phyloP scores from a whole-genome alignment of 768 basidiomycete species.

The Flagelloscypha sp. region DNA sequence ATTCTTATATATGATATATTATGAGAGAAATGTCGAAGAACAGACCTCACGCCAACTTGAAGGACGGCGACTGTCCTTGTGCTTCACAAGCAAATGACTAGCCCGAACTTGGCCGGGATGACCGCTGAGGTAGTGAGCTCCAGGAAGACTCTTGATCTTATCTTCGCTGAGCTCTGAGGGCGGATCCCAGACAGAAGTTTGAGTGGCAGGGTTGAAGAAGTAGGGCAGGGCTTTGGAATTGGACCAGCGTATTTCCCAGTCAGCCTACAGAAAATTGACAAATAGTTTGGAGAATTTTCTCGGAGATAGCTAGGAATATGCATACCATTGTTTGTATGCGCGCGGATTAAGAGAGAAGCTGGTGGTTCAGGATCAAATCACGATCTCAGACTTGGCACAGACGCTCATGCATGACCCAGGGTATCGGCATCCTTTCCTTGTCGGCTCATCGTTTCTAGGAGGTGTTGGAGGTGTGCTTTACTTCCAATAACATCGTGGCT shows the following conservation, averaged over 20 bases:
- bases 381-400: too few relatives aligned
- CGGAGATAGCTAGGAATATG: too few relatives aligned
- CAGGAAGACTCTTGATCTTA: slow-evolving; percentile 55
- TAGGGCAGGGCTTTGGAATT: slow-evolving; percentile 72
- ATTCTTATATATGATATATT: slow-evolving; percentile 2
- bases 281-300: too few relatives aligned
- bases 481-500: background rate
- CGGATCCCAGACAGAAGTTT: slow-evolving; percentile 72
- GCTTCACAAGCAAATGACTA: slow-evolving; percentile 94
- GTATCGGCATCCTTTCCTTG: slow-evolving; percentile 43
- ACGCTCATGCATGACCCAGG: slow-evolving; percentile 22
- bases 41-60: slow-evolving; percentile 78
- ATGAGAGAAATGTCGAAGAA: slow-evolving; percentile 4
- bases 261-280: background rate
- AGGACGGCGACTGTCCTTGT: slow-evolving; percentile 67
- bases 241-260: slow-evolving; percentile 88
- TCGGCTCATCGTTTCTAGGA: slow-evolving; percentile 32
- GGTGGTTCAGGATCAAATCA: slow-evolving; percentile 2
- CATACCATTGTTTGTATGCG: background rate
- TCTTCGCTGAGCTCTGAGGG: slow-evolving; percentile 57
- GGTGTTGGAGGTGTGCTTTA: slow-evolving; percentile 36
- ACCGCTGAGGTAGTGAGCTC: slow-evolving; percentile 46
- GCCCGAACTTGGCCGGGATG: slow-evolving; percentile 65
- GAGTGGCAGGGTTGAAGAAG: slow-evolving; percentile 72
- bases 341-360: background rate